Base-by-base conservation (phyloP, 164 flowering plant species). In the Malania oleifera region DNA sequence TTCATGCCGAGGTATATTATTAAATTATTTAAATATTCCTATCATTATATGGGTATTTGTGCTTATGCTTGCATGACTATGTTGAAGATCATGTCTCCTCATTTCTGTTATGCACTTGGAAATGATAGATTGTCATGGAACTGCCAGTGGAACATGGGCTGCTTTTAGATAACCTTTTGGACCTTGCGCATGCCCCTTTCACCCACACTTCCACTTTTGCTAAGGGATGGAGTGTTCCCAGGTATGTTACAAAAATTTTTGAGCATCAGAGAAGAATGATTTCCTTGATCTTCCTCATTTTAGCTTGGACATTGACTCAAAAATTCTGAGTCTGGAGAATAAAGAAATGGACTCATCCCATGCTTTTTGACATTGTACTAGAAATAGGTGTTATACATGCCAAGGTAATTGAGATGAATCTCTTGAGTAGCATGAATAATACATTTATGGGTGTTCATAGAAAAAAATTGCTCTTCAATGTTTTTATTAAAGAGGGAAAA, bases 201-300 rank as follows among this genome's bases (percentile, higher is more conserved):
- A 89, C 96, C 52, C 98, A 92, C 64, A 89, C 98, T n/a, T 85
- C 96, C 14, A 92, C 98, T 13, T 92, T 92, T 61, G 96, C 98
- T 27, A 92, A 92, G 75, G 98, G 96, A 68, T 92, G 98, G 98
- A 80, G 78, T 50, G 93, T 92, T 22, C 98, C 98, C 3, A 89
- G 91, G 98, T 91, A 59, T 28, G 82, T 68, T 63, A 9, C 44
- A n/a, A n/a, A n/a, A n/a, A n/a, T n/a, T n/a, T n/a, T n/a, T 35
- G 15, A 4, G 44, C 17, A 3, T 12, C 4, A 40, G 4, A 20
- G 50, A 46, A 12, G 23, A 44, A 4, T 17, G 14, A 9, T 44
- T 44, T 44, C 22, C 47, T 40, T 40, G 44, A 40, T 40, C 17
- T 3, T 14, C 17, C 44, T 8, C 13, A 11, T 40, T 11, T 40